Evolutionary conservation across 2,329 filamentous ascomycete genomes (phyloP).

Genomic region (Claviceps arundinis): DNA sequence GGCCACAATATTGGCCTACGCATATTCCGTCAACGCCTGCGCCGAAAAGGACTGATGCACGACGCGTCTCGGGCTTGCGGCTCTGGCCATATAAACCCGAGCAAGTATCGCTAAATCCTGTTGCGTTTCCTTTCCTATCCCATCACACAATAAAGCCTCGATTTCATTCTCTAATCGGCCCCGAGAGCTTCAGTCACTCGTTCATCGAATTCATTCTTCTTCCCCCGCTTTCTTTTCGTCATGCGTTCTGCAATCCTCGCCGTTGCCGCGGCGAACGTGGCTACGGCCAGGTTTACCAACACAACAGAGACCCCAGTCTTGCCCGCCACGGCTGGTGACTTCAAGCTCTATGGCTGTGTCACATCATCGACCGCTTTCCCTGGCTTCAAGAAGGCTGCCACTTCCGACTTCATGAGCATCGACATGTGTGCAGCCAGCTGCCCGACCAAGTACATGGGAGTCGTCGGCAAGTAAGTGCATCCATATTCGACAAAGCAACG

Average conservation of each 20-base stretch:
- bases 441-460: conserved; percentile 13
- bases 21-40: neutral
- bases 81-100: conserved; percentile 16
- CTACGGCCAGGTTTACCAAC: conserved; percentile 12
- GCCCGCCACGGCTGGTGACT: conserved; percentile 11
- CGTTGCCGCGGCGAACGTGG: conserved; percentile 19
- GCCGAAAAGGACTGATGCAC: neutral
- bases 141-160: conserved; percentile 16
- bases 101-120: conserved; percentile 8
- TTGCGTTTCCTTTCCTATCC: conserved; percentile 5
- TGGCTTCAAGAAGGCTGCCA: conserved; percentile 10
- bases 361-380: conserved; percentile 11
- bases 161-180: conserved; percentile 15
- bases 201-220: conserved; percentile 9
- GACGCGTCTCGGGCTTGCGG: conserved; percentile 2
- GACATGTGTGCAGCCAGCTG: conserved; percentile 15
- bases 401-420: conserved; percentile 11
- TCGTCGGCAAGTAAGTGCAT: conserved; percentile 12
- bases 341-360: conserved; percentile 16
- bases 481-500: neutral
- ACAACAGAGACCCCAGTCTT: conserved; percentile 4
- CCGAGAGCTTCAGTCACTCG: conserved; percentile 14
- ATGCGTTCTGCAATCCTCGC: conserved; percentile 20
- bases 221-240: conserved; percentile 3
- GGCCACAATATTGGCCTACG: neutral